phyloP scores from a whole-genome alignment of 805 yeast genomes.

The Ogataea degrootiae region DNA sequence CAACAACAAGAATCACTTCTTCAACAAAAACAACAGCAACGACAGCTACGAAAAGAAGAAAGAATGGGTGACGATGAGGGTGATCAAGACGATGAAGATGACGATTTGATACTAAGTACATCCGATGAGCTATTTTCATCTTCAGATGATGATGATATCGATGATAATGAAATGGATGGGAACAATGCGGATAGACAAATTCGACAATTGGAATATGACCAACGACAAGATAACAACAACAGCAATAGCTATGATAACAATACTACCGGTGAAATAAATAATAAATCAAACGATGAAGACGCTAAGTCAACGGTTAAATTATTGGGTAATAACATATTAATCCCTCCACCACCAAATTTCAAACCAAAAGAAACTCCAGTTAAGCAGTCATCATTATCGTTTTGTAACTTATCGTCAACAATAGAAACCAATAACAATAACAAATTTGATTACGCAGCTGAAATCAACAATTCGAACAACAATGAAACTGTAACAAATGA shows the following conservation, averaged over 20 bases:
- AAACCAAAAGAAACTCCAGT: too few species aligned
- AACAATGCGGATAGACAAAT: not conserved
- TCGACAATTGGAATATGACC: not conserved
- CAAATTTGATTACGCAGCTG: too few species aligned
- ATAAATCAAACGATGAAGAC: too few species aligned
- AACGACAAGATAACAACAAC: not conserved
- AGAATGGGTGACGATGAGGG: not conserved
- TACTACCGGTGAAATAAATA: not conserved
- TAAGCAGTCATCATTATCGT: too few species aligned
- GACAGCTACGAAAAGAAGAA: not conserved
- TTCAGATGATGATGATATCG: not conserved
- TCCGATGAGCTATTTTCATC: conserved; percentile 5
- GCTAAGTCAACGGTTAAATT: too few species aligned
- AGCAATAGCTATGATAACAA: not conserved
- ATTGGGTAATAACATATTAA: too few species aligned
- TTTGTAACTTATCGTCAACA: too few species aligned
- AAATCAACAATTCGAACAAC: too few species aligned
- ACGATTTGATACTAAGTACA: conserved; percentile 2
- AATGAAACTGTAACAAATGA: too few species aligned
- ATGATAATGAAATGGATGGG: not conserved
- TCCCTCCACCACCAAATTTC: too few species aligned
- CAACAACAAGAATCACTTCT: not conserved
- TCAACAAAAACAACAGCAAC: conserved; percentile 1
- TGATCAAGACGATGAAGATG: not conserved
- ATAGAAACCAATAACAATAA: too few species aligned